Base-by-base conservation (phyloP, 108 stramenopile species). In the Nitzschia sp. region DNA sequence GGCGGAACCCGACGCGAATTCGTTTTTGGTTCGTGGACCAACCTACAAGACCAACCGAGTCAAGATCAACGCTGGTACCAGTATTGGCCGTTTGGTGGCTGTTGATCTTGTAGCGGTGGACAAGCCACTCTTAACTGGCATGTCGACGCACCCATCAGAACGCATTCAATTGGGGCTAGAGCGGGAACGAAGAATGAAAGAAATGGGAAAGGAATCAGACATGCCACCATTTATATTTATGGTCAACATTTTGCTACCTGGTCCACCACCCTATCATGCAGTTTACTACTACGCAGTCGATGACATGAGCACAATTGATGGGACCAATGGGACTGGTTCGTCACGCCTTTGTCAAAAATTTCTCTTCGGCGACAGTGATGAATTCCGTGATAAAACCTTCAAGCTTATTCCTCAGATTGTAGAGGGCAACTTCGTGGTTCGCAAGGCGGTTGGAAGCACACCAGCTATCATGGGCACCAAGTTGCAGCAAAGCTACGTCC, bases 391-490 rank as follows among this genome's bases (percentile, higher is more conserved):
- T 30, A 75, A 79, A 34, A 93, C 93, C 2, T 95, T 97, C 78
- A 97, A 97, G 83, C 69, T 97, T 56, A 96, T 96, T 61, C 97
- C 97, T 15, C 87, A 79, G 54, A 90, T 98, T 31, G 85, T 94
- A 41, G 91, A 97, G 54, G 96, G 94, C 11, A 98, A 96, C 70
- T 98, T 94, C 73, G 82, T 96, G 25, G 93, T 98, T 3, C 77
- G 89, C 17, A 89, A 87, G 56, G 95, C 94, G 6, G 95, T 96
- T 28, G 96, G 96, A 32, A 81, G 80, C 15, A 96, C 89, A 4
- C 97, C 97, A 11, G 94, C 93, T 6, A 92, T 98, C 48, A 82
- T 97, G 78, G 97, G 96, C 23, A 96, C 86, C 30, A 95, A 96
- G 76, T 85, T 98, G 26, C 50, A 45, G 45, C 79, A 84, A 45